Evolutionary conservation across 2,329 filamentous ascomycete genomes (phyloP), one percentile per base, ranked within the genome.

Genomic region (Pseudogymnoascus sp.): DNA sequence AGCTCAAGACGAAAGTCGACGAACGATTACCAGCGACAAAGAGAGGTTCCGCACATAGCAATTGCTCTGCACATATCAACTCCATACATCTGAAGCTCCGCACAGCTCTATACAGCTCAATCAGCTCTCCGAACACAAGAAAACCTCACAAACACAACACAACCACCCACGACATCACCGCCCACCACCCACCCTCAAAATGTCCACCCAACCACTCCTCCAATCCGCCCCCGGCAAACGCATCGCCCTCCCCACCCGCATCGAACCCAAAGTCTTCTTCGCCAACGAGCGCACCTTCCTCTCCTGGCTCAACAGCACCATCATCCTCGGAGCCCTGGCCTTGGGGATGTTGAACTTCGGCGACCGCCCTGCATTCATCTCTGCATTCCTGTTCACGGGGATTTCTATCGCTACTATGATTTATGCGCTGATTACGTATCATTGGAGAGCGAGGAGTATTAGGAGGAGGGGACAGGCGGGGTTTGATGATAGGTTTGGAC

Each of bases 241-340:
- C 75, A 98, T 99, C 76, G 93, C 95, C 73, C 91, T 99, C 69
- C 95, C 95, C 65, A 97, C 93, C 66, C 92, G 95, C 71, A 93
- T 99, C 78, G 95, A 99, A 79, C 95, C 95, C 73, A 99, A 99
- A 80, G 95, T 99, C 82, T 99, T 98, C 86, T 99, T 99, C 83
- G 95, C 95, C 79, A 99, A 99, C 83, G 95, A 99, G 81, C 92
- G 95, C 68, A 99, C 95, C 68, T 99, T 99, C 77, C 87, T 99
- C 74, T 96, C 92, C 78, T 99, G 95, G 95, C 90, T 99, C 74
- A 99, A 99, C 85, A 98, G 98, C 83, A 96, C 93, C 77, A 93
- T 99, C 74, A 93, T 99, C 78, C 90, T 99, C 67, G 95, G 95
- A 74, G 95, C 95, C 68, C 87, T 99, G 61, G 93, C 95, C 70